Base-by-base conservation (phyloP, 176 grass and related monocot genomes). In the Lolium perenne region DNA sequence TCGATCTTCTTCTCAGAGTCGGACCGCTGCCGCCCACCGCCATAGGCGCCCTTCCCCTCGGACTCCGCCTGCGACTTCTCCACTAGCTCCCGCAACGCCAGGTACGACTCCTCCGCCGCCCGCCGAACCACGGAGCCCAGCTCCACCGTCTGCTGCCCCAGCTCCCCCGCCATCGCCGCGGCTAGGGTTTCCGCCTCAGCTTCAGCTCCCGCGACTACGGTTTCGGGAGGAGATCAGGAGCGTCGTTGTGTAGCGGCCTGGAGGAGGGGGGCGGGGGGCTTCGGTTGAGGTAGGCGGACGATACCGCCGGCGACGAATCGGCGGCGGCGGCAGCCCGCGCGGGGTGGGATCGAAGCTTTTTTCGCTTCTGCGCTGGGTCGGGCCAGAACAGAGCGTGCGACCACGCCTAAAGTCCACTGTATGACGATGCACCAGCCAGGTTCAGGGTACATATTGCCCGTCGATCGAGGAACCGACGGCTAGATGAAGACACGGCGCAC, bases 1-100 rank as follows among this genome's bases (percentile, higher is more conserved):
- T 99, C 97, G 1, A 96, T 96, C 92, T 99, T 99, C 89, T 99
- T 99, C 94, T 99, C 94, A 12, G 94, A 66, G 82, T 99, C 97
- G 4, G 97, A 99, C 10, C 92, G 81, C 88, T 90, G 88, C 57
- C 89, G 90, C 6, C 78, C 83, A 13, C 77, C 82, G 60, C 78
- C 83, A 69, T 80, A 49, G 32, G 77, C 82, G 65, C 77, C 77
- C 53, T 91, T 91, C 62, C 90, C 85, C 23, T 95, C 93, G 6
- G 83, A 80, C 91, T 90, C 93, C 32, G 59, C 80, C 88, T 87
- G 90, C 45, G 88, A 92, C 82, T 89, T 92, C 74, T 96, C 92
- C 18, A 99, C 97, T 60, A 99, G 90, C 87, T 99, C 97, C 85
- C 95, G 93, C 41, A 99, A 83, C 17, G 97, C 90, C 50, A 99